phyloP scores from a whole-genome alignment of 768 basidiomycete genomes.

The Tulasnella sp. region DNA sequence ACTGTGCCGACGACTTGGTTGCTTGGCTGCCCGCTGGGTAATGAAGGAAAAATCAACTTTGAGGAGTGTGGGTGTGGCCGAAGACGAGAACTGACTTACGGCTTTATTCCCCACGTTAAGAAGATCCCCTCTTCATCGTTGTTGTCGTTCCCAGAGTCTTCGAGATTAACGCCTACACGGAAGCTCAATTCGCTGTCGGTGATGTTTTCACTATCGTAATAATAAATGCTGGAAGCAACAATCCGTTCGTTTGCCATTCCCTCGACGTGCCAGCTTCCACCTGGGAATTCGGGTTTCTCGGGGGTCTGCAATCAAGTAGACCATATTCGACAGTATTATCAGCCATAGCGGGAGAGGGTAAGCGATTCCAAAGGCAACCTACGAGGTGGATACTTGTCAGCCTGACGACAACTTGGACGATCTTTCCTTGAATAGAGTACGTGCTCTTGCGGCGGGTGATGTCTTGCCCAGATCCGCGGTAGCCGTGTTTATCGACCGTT shows the following conservation, averaged over 20 bases:
- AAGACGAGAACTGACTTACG: background rate
- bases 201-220: no score
- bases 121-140: conserved; percentile 37
- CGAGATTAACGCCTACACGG: conserved; percentile 33
- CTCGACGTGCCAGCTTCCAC: conserved; percentile 47
- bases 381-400: conserved; percentile 45
- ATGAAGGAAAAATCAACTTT: background rate
- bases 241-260: conserved; percentile 37
- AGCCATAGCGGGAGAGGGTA: no score
- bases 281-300: conserved; percentile 47
- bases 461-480: background rate
- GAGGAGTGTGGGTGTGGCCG: conserved; percentile 36
- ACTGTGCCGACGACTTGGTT: no score
- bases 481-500: background rate
- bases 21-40: background rate
- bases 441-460: background rate
- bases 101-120: conserved; percentile 47
- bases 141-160: conserved; percentile 33
- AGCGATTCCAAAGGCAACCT: conserved; percentile 31
- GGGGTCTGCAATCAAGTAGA: conserved; percentile 31
- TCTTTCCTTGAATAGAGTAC: background rate
- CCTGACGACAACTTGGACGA: background rate
- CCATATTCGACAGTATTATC: no score
- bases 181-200: conserved; percentile 39
- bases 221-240: no score